Conservation (phyloP, 2,329 filamentous ascomycete species). For the Coniochaeta sp. region DNA sequence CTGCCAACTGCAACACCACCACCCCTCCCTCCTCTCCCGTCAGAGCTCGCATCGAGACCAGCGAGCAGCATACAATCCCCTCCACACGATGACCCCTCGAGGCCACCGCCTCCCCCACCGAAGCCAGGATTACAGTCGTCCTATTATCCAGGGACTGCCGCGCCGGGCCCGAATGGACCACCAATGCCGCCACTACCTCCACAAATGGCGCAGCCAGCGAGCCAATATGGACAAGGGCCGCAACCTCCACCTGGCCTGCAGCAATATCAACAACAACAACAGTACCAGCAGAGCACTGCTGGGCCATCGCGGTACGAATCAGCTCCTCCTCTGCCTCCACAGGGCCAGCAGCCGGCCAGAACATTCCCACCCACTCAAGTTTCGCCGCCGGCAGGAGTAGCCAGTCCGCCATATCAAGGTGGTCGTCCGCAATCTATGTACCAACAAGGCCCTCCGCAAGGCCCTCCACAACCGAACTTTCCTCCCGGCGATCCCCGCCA, state of each 20-base stretch:
- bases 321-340: conserved; percentile 36
- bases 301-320: conserved; percentile 37
- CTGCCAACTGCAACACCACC: conserved; percentile 42
- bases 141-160: conserved; percentile 20
- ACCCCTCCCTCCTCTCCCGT: conserved; percentile 65
- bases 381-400: conserved; percentile 7
- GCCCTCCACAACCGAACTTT: conserved; percentile 11
- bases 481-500: conserved; percentile 9
- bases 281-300: conserved; percentile 4
- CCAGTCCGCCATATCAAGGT: conserved; percentile 16
- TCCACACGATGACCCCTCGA: conserved; percentile 19
- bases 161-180: conserved; percentile 23
- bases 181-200: conserved; percentile 27
- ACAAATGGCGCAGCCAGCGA: conserved; percentile 17
- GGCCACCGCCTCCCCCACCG: conserved; percentile 46
- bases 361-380: conserved; percentile 10
- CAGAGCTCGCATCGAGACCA: conserved; percentile 47
- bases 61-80: conserved; percentile 25
- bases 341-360: conserved; percentile 11
- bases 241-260: background rate
- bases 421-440: conserved; percentile 12
- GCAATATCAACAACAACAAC: conserved; percentile 5
- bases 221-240: conserved; percentile 14
- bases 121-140: conserved; percentile 35
- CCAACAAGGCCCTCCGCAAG: conserved; percentile 9